phyloP scores from a whole-genome alignment of 805 yeast genomes.

The Candida suzukii region DNA sequence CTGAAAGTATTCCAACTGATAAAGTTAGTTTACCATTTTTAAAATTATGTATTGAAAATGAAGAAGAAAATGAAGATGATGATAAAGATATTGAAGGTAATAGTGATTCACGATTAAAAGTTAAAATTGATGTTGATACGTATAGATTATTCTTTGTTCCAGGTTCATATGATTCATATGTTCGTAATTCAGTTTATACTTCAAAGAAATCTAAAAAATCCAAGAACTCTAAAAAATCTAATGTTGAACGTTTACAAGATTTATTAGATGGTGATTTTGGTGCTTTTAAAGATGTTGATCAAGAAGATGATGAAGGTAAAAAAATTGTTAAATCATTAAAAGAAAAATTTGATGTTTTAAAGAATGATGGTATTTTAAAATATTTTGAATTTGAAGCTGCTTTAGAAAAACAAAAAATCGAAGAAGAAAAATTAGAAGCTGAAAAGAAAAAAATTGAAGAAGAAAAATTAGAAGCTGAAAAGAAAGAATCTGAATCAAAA shows the following conservation, averaged over 20 bases:
- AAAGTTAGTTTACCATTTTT: conserved; percentile 75
- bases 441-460: conserved; percentile 7
- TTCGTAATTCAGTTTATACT: conserved; percentile 47
- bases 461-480: conserved; percentile 10
- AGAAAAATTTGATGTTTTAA: conserved; percentile 2
- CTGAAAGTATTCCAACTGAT: conserved; percentile 86
- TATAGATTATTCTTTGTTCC: conserved; percentile 79
- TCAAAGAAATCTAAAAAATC: conserved; percentile 9
- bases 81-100: conserved; percentile 48
- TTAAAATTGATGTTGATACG: conserved; percentile 70
- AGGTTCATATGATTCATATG: conserved; percentile 70
- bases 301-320: conserved; percentile 23
- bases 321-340: neutral
- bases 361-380: conserved; percentile 33
- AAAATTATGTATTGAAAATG: conserved; percentile 46
- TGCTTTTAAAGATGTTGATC: conserved; percentile 44
- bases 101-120: conserved; percentile 63
- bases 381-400: conserved; percentile 12
- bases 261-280: conserved; percentile 49
- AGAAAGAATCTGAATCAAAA: conserved; percentile 7
- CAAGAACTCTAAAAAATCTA: conserved; percentile 7
- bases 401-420: neutral
- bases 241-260: conserved; percentile 23
- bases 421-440: too few relatives aligned
- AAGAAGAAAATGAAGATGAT: conserved; percentile 28